These are phyloP conservation scores for Tinospora cordifolia DNA, from an alignment of 164 flowering plant species.

Conservation along the genomic window DNA sequence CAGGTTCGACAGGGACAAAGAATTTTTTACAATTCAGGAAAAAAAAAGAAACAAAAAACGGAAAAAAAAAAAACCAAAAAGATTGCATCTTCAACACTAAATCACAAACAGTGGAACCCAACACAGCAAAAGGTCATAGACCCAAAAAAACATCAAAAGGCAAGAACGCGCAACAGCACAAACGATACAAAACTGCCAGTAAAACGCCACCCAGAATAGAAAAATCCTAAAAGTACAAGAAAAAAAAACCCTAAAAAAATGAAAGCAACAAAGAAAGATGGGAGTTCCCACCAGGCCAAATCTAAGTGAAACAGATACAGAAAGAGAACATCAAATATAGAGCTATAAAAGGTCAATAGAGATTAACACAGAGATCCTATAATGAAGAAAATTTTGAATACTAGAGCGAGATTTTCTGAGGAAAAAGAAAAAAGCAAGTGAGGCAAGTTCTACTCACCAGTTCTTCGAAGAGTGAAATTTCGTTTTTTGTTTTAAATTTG, in stretches of 20 bases:
- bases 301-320: background rate
- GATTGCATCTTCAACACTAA: constrained; percentile 4
- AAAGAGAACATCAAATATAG: background rate
- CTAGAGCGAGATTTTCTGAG: too few species aligned
- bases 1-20: constrained; percentile 28
- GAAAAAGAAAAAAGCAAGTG: too few species aligned
- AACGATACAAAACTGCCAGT: background rate
- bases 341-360: background rate
- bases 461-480: too few species aligned
- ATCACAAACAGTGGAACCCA: background rate
- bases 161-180: background rate
- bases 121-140: background rate
- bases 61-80: constrained; percentile 12
- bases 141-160: too few species aligned
- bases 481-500: too few species aligned
- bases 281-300: too few species aligned
- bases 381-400: too few species aligned
- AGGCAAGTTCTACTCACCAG: too few species aligned
- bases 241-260: background rate
- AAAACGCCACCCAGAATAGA: background rate
- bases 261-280: background rate
- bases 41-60: constrained; percentile 11
- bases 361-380: background rate
- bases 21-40: constrained; percentile 16
- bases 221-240: background rate